Conservation (phyloP, 1,139 yeast genomes). For the Nadsonia commutata region DNA sequence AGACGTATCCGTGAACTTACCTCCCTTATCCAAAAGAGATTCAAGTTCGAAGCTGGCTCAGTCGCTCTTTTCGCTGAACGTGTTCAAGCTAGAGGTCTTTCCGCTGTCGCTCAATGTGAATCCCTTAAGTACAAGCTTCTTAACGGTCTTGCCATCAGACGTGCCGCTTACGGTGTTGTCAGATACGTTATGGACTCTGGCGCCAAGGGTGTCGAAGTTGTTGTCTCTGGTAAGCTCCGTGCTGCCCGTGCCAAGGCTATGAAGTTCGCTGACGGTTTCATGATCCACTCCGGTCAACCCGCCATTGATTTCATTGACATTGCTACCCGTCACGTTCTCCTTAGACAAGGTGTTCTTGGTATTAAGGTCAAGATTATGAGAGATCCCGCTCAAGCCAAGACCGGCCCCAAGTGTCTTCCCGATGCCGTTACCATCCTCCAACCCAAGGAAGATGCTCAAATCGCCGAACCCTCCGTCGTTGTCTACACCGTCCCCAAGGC, state of each 20-base stretch:
- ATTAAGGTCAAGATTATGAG: slow-evolving; percentile 98
- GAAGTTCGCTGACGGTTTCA: slow-evolving; percentile 99
- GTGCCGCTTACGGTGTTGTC: slow-evolving; percentile 99
- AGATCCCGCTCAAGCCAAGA: slow-evolving; percentile 82
- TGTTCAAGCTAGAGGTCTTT: slow-evolving; percentile 98
- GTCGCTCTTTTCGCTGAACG: slow-evolving; percentile 96
- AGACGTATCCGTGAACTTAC: slow-evolving; percentile 99
- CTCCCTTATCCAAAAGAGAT: slow-evolving; percentile 95
- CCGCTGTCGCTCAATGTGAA: slow-evolving; percentile 99
- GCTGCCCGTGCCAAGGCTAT: slow-evolving; percentile 99
- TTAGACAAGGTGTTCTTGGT: slow-evolving; percentile 99
- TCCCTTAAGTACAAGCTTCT: slow-evolving; percentile 96
- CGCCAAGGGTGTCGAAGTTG: slow-evolving; percentile 99
- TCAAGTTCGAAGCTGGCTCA: slow-evolving; percentile 89
- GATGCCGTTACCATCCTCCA: slow-evolving; percentile 90
- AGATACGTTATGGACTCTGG: slow-evolving; percentile 99
- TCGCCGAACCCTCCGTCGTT: slow-evolving; percentile 69
- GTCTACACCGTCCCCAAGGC: slow-evolving; percentile 20
- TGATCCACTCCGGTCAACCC: slow-evolving; percentile 99
- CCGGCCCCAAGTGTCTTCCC: slow-evolving; percentile 65
- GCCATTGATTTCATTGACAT: slow-evolving; percentile 95
- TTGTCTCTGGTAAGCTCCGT: slow-evolving; percentile 97
- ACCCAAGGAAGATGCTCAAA: slow-evolving; percentile 92
- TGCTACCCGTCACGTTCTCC: slow-evolving; percentile 99
- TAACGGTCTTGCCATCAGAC: slow-evolving; percentile 98